Conservation (phyloP, 495 filamentous ascomycete species). For the Aspergillus ostianus region DNA sequence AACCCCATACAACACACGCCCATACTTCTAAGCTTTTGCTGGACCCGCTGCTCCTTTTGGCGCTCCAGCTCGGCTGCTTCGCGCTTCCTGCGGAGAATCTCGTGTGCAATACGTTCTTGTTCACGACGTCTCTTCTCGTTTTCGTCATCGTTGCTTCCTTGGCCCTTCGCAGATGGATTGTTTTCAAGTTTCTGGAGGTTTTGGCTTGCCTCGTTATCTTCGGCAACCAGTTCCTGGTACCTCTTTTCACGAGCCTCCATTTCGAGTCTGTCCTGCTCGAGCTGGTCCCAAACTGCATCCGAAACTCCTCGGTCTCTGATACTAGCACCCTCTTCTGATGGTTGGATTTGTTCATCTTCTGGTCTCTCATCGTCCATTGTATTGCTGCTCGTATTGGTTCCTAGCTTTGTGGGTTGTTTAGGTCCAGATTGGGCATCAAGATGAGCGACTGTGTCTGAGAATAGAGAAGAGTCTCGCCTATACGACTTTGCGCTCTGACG, state of each 20-base stretch:
- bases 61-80: conserved; percentile 19
- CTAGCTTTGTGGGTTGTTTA: background rate
- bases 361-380: background rate
- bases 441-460: background rate
- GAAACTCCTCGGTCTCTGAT: conserved; percentile 55
- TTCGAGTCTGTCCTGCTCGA: conserved; percentile 48
- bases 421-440: background rate
- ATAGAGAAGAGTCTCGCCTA: background rate
- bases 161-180: background rate
- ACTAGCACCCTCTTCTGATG: background rate
- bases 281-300: conserved; percentile 60
- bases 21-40: conserved; percentile 47
- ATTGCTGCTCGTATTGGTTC: background rate
- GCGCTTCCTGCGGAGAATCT: conserved; percentile 28
- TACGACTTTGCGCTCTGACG: background rate
- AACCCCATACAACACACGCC: conserved; percentile 52
- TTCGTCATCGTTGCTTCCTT: conserved; percentile 11
- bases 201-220: conserved; percentile 13
- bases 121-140: conserved; percentile 26
- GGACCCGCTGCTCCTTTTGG: conserved; percentile 37
- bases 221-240: conserved; percentile 12
- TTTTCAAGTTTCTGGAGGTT: background rate
- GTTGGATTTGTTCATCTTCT: conserved; percentile 4
- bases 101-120: conserved; percentile 32
- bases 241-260: conserved; percentile 24